Evolutionary conservation across 1,139 yeast genomes (phyloP).

Genomic region (Yamadazyma atlantica): DNA sequence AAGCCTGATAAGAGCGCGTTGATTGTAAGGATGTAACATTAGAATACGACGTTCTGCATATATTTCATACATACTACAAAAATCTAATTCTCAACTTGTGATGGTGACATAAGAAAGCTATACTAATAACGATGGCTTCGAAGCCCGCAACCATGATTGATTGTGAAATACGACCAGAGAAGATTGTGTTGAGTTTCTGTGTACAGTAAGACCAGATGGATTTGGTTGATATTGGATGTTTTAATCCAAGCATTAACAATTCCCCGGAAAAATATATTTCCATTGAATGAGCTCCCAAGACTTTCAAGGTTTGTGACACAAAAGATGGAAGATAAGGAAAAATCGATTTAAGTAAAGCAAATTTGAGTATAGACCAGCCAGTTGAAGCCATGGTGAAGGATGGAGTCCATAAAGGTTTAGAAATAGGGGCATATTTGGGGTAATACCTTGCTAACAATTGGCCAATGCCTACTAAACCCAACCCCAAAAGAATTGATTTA

Average conservation of each 20-base stretch:
- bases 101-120: neutral
- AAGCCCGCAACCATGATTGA: neutral
- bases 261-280: slow-evolving; percentile 6
- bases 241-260: slow-evolving; percentile 1
- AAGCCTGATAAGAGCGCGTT: neutral
- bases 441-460: neutral
- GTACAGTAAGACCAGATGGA: neutral
- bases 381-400: slow-evolving; percentile 3
- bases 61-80: neutral
- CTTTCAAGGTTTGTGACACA: neutral
- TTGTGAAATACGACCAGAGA: neutral
- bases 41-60: slow-evolving; percentile 1
- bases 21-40: neutral
- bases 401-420: slow-evolving; percentile 7
- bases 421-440: slow-evolving; percentile 4
- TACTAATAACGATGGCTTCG: neutral
- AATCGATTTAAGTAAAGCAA: neutral
- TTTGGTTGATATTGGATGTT: neutral
- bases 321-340: slow-evolving; percentile 1
- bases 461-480: slow-evolving; percentile 1
- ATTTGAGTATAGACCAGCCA: slow-evolving; percentile 4
- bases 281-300: slow-evolving; percentile 3
- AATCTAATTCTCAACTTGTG: neutral
- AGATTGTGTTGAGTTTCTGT: neutral
- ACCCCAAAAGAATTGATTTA: neutral